Evolutionary conservation across 345 rosid species (phyloP).

Genomic region (Pelargonium nanum): DNA sequence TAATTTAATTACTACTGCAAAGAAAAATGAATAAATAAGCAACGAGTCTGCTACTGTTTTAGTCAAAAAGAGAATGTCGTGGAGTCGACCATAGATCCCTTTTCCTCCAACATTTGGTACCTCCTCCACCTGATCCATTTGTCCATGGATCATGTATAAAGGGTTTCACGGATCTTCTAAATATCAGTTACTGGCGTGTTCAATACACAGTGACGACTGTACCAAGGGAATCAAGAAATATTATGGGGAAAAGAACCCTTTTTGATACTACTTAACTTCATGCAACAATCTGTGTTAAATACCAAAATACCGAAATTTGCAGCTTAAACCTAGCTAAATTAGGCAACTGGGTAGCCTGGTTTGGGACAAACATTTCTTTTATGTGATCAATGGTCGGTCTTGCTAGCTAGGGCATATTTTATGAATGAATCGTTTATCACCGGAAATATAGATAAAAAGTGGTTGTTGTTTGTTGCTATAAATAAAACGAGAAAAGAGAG

Average conservation of each 20-base stretch:
- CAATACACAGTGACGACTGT: background rate
- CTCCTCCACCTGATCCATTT: too few species aligned
- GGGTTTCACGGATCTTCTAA: background rate
- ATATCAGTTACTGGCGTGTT: background rate
- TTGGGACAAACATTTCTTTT: background rate
- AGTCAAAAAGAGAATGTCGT: too few species aligned
- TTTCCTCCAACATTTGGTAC: too few species aligned
- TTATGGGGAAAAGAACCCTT: too few species aligned
- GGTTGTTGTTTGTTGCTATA: background rate
- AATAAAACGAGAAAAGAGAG: background rate
- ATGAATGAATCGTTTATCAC: constrained; percentile 14
- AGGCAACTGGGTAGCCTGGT: background rate
- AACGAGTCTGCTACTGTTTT: too few species aligned
- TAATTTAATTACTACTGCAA: too few species aligned
- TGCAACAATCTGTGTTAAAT: too few species aligned
- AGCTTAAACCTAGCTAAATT: background rate
- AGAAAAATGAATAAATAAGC: too few species aligned
- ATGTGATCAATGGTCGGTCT: background rate
- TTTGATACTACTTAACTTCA: too few species aligned
- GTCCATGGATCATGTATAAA: background rate
- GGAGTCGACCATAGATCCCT: too few species aligned
- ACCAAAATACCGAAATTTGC: too few species aligned
- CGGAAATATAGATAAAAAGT: constrained; percentile 33
- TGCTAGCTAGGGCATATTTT: background rate
- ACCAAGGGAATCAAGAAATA: too few species aligned